Conservation (phyloP, 345 rosid species). For the Linum usitatissimum region DNA sequence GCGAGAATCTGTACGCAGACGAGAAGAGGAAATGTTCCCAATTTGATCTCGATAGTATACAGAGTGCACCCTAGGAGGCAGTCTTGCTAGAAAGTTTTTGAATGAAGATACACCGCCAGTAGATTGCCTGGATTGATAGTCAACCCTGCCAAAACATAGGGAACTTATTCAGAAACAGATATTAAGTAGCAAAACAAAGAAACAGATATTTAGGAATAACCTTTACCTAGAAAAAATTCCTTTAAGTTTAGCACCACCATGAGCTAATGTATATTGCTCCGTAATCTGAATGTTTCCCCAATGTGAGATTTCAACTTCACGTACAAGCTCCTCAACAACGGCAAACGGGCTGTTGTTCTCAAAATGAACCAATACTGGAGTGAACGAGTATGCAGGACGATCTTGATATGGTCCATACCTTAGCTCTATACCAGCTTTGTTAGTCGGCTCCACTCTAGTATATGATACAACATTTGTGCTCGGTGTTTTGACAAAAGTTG, state of each 20-base stretch:
- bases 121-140: slow-evolving; percentile 70
- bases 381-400: slow-evolving; percentile 52
- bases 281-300: slow-evolving; percentile 96
- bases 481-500: slow-evolving; percentile 71
- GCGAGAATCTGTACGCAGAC: slow-evolving; percentile 47
- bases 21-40: slow-evolving; percentile 90
- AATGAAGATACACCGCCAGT: slow-evolving; percentile 69
- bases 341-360: slow-evolving; percentile 96
- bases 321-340: slow-evolving; percentile 92
- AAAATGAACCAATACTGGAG: slow-evolving; percentile 71
- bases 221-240: slow-evolving; percentile 87
- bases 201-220: slow-evolving; percentile 8
- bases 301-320: slow-evolving; percentile 92
- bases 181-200: slow-evolving; percentile 4
- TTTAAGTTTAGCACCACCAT: slow-evolving; percentile 91
- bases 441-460: slow-evolving; percentile 72
- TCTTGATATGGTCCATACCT: slow-evolving; percentile 91
- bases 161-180: background rate
- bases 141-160: slow-evolving; percentile 60
- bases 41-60: slow-evolving; percentile 92
- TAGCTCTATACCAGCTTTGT: slow-evolving; percentile 59
- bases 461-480: slow-evolving; percentile 78
- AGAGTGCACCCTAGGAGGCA: slow-evolving; percentile 92
- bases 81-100: slow-evolving; percentile 59
- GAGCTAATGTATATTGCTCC: slow-evolving; percentile 73